A percentile compares a stretch with the other conserved stretches of the same genome.
phyloP scores from a whole-genome alignment of 768 basidiomycete species.

The Tylopilus felleus region DNA sequence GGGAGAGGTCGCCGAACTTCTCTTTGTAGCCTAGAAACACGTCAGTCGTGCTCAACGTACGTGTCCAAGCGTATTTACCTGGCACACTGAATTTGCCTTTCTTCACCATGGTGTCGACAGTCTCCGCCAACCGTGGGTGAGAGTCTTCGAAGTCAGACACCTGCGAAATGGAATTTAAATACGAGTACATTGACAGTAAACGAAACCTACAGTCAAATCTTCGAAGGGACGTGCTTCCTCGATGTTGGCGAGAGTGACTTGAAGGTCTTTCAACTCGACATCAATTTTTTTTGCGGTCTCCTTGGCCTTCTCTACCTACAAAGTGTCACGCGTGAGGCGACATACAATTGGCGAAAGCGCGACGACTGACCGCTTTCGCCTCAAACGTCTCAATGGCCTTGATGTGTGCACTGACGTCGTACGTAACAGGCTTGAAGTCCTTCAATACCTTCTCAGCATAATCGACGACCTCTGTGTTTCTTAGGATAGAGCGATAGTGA shows the following conservation, averaged over 20 bases:
- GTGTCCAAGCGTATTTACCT: slow-evolving; percentile 43
- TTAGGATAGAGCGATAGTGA: slow-evolving; percentile 87
- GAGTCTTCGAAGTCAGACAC: slow-evolving; percentile 87
- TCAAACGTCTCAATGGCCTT: slow-evolving; percentile 98
- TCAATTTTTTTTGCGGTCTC: slow-evolving; percentile 90
- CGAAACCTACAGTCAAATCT: slow-evolving; percentile 79
- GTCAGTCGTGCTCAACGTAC: background rate
- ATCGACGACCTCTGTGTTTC: slow-evolving; percentile 89
- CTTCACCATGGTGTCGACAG: slow-evolving; percentile 92
- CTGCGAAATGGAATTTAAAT: slow-evolving; percentile 38
- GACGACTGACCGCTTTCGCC: slow-evolving; percentile 79
- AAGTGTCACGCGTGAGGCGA: background rate
- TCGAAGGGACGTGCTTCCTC: slow-evolving; percentile 97
- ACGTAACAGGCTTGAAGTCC: slow-evolving; percentile 91
- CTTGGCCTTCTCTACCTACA: slow-evolving; percentile 81
- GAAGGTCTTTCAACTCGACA: slow-evolving; percentile 84
- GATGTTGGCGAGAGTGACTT: slow-evolving; percentile 93
- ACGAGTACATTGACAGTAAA: background rate
- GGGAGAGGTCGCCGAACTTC: slow-evolving; percentile 92
- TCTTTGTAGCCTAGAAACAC: slow-evolving; percentile 73
- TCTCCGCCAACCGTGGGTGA: slow-evolving; percentile 87
- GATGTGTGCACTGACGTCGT: slow-evolving; percentile 84
- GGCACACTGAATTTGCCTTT: slow-evolving; percentile 99
- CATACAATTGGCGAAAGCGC: background rate
- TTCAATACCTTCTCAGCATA: slow-evolving; percentile 88